Evolutionary conservation across 768 basidiomycete species (phyloP).

Genomic region (Tricholoma saponaceum): DNA sequence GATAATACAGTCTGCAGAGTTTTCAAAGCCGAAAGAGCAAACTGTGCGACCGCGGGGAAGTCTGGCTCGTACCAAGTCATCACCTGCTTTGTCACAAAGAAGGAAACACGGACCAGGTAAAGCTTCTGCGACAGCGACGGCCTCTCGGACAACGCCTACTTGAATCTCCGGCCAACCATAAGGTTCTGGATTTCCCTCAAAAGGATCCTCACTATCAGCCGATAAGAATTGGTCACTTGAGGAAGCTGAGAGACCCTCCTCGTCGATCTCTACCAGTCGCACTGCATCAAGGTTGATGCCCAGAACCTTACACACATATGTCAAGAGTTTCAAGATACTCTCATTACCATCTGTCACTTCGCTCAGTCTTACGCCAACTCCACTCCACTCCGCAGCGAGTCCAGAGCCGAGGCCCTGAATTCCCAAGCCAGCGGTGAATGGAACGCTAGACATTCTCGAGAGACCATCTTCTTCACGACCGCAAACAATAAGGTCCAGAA

Average conservation of each 20-base stretch:
- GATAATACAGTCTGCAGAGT: slow-evolving; percentile 65
- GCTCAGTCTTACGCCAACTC: slow-evolving; percentile 65
- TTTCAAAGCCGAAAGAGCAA: slow-evolving; percentile 84
- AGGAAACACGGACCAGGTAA: slow-evolving; percentile 64
- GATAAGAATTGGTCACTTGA: neutral
- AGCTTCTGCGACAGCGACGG: slow-evolving; percentile 86
- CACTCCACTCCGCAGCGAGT: slow-evolving; percentile 38
- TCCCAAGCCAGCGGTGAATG: slow-evolving; percentile 41
- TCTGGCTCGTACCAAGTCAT: slow-evolving; percentile 42
- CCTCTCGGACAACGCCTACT: slow-evolving; percentile 89
- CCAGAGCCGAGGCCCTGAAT: slow-evolving; percentile 40
- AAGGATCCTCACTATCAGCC: slow-evolving; percentile 34
- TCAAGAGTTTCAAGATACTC: slow-evolving; percentile 72
- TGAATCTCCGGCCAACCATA: slow-evolving; percentile 96
- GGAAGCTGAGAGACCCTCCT: slow-evolving; percentile 6
- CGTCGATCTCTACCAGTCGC: slow-evolving; percentile 35
- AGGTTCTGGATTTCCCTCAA: slow-evolving; percentile 40
- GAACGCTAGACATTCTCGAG: slow-evolving; percentile 36
- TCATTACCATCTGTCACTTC: slow-evolving; percentile 80
- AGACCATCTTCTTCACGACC: slow-evolving; percentile 71
- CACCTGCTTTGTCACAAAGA: neutral
- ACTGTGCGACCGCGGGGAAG: slow-evolving; percentile 79
- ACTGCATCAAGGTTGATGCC: slow-evolving; percentile 81
- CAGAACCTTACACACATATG: slow-evolving; percentile 70
- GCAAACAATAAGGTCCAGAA: slow-evolving; percentile 84